Evolutionary conservation across 345 rosid species (phyloP), one percentile per base, ranked within the genome.

Genomic region (Brassica incana): DNA sequence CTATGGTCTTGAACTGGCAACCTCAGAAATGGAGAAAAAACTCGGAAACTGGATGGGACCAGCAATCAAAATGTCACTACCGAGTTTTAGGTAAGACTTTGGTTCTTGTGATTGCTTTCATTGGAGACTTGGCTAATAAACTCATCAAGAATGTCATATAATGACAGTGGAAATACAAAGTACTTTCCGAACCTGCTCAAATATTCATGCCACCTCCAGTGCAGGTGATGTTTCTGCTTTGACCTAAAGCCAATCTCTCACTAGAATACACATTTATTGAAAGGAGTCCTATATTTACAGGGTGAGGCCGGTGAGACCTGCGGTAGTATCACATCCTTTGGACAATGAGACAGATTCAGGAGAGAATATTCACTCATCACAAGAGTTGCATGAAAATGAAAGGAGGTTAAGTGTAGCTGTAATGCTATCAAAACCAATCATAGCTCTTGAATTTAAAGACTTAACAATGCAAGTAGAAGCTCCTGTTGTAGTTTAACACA

Each of bases 401-500:
- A 75, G 81, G 61, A 76, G 67, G 73, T 78, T 88, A 65, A 85
- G 90, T 82, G 62, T 81, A 65, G 86, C 89, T 0, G 88, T 95
- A 56, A 78, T 95, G 97, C 78, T 89, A 60, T 92, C 97, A 3
- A 89, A 84, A 73, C 98, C 99, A 61, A 73, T 95, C 67, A 30
- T 95, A 62, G 95, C 99, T 71, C 84, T 95, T 79, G 85, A 91
- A 75, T 88, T 95, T 76, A 88, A 77, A 67, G 67, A 85, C 82
- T 83, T 95, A 75, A 88, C 85, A 82, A 92, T 95, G 99, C 85
- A 78, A 77, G 99, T 95, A 35, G 90, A 92, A 82, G 91, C 96
- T 67, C 99, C 98, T 60, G 68, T 72, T 77, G 82, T 86, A 62
- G 67, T 87, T 65, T 54, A 73, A 67, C 78, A 67, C 65, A 77